Conservation (phyloP, 2,329 filamentous ascomycete genomes). For the Aspergillus aculeatus region DNA sequence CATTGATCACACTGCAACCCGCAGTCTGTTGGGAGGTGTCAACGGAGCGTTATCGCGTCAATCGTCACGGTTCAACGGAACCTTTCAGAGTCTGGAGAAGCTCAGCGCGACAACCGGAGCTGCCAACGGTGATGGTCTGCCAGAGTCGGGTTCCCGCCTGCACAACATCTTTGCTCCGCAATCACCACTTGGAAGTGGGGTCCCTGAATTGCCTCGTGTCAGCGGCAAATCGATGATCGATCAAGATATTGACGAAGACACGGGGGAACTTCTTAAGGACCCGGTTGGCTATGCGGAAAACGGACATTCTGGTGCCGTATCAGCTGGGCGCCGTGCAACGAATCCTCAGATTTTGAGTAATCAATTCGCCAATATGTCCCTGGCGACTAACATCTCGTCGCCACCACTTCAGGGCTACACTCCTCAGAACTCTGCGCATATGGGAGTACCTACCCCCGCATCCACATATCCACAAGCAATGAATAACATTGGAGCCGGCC, state of each 20-base stretch:
- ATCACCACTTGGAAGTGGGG: conserved; percentile 57
- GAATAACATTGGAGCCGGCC: conserved; percentile 48
- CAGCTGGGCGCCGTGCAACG: conserved; percentile 62
- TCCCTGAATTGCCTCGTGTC: conserved; percentile 52
- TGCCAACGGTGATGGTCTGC: conserved; percentile 52
- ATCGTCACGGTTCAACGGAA: conserved; percentile 60
- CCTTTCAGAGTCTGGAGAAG: conserved; percentile 59
- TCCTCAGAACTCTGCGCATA: conserved; percentile 50
- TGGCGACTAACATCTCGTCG: conserved; percentile 65
- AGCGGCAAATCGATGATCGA: conserved; percentile 64
- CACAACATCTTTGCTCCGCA: conserved; percentile 62
- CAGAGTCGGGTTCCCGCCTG: conserved; percentile 50
- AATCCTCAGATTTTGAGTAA: conserved; percentile 69
- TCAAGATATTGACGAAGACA: conserved; percentile 64
- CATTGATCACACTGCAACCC: conserved; percentile 49
- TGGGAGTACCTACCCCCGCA: conserved; percentile 51
- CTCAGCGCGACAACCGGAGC: conserved; percentile 53
- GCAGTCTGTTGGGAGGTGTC: conserved; percentile 33
- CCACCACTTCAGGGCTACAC: conserved; percentile 56
- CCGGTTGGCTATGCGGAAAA: conserved; percentile 69
- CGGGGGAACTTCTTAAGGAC: conserved; percentile 61
- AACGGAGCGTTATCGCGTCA: conserved; percentile 50
- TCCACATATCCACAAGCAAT: conserved; percentile 61
- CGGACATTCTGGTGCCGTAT: conserved; percentile 49
- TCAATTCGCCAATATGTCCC: conserved; percentile 67